Conservation (phyloP, 164 flowering plant species). For the grape (Vitis vinifera) region DNA sequence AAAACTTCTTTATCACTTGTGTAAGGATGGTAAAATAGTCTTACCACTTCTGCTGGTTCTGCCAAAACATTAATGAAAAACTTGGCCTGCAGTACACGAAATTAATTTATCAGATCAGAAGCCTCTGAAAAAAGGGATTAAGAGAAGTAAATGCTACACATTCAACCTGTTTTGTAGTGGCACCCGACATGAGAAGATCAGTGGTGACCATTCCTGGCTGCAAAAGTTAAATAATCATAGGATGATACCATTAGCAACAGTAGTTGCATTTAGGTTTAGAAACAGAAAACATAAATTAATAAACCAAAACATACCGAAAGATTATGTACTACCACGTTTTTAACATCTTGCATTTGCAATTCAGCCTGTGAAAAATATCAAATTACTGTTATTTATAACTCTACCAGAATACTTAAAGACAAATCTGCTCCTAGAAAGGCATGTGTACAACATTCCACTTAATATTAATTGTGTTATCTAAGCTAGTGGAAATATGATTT, state of each 20-base stretch:
- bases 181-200: slow-evolving; percentile 97
- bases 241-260: too few species aligned
- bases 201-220: slow-evolving; percentile 99
- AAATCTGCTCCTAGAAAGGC: too few species aligned
- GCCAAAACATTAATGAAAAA: slow-evolving; percentile 93
- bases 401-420: too few species aligned
- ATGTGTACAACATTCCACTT: too few species aligned
- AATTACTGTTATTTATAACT: not conserved
- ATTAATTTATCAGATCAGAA: slow-evolving; percentile 2
- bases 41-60: slow-evolving; percentile 94
- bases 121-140: not conserved
- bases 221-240: slow-evolving; percentile 7
- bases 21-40: not conserved
- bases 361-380: slow-evolving; percentile 65
- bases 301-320: slow-evolving; percentile 63
- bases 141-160: not conserved
- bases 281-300: not conserved
- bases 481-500: too few species aligned
- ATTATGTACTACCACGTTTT: slow-evolving; percentile 85
- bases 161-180: slow-evolving; percentile 84
- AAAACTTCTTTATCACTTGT: not conserved
- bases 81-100: slow-evolving; percentile 71
- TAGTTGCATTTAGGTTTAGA: not conserved
- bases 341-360: slow-evolving; percentile 86
- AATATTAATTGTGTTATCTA: too few species aligned